Percentiles rank a stretch among this genome's conserved stretches.
These are phyloP conservation scores for Phytopythium aichiense DNA, from an alignment of 352 stramenopile genomes.

Conservation along the genomic window DNA sequence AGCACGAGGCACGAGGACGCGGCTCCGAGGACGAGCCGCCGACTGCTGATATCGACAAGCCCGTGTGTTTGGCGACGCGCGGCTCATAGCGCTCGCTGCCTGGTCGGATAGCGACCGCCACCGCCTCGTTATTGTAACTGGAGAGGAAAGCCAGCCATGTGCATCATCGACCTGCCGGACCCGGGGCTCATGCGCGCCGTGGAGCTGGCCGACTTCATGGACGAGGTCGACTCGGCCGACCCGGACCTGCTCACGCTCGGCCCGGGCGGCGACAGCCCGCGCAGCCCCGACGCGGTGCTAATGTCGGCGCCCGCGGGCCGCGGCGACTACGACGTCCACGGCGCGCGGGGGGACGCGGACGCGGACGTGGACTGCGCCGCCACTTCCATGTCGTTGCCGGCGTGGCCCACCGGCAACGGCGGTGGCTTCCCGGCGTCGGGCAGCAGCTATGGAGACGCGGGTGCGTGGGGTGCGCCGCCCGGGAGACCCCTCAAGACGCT, in stretches of 20 bases:
- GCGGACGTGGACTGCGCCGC: neutral
- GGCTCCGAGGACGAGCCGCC: neutral
- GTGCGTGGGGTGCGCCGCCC: neutral
- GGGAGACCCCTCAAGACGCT: neutral
- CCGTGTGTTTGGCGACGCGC: neutral
- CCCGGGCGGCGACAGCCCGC: slow-evolving; percentile 1
- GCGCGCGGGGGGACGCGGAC: neutral
- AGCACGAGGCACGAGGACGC: too few relatives aligned
- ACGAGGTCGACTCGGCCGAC: slow-evolving; percentile 7
- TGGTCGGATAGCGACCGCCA: too few relatives aligned
- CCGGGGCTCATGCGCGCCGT: slow-evolving; percentile 4
- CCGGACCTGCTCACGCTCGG: slow-evolving; percentile 9
- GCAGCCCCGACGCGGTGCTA: slow-evolving; percentile 22
- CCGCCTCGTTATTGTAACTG: too few relatives aligned
- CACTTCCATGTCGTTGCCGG: slow-evolving; percentile 4
- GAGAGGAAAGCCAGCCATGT: neutral
- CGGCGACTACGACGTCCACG: slow-evolving; percentile 13
- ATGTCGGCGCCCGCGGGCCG: slow-evolving; percentile 22
- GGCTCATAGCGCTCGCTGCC: too few relatives aligned
- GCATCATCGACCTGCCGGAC: slow-evolving; percentile 3
- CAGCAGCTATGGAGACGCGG: slow-evolving; percentile 4
- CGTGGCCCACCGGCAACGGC: slow-evolving; percentile 2
- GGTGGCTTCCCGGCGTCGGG: slow-evolving; percentile 11
- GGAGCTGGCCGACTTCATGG: slow-evolving; percentile 7
- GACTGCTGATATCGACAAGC: neutral